phyloP scores from a whole-genome alignment of 768 basidiomycete species.

The Leccinum disarticulatum region DNA sequence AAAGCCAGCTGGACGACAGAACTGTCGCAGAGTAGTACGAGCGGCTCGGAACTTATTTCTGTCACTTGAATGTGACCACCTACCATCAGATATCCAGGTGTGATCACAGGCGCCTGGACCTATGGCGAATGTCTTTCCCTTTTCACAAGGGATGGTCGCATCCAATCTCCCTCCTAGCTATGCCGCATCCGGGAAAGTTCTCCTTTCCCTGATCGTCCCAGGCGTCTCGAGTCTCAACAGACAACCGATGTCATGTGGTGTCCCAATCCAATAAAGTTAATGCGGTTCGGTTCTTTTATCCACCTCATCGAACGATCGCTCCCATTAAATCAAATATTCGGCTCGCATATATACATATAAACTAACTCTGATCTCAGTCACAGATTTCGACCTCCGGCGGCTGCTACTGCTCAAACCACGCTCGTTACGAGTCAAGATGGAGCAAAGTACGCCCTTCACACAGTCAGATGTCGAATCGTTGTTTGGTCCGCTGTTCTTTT shows the following conservation, averaged over 20 bases:
- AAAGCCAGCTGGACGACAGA: not conserved
- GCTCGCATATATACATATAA: not conserved
- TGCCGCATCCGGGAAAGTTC: too few species aligned
- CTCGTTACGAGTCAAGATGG: not conserved
- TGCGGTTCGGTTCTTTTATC: not conserved
- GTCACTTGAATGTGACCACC: not conserved
- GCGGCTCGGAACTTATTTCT: not conserved
- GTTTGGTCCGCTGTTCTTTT: not conserved
- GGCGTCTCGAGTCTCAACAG: too few species aligned
- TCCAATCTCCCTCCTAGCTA: too few species aligned
- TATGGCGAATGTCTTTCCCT: not conserved
- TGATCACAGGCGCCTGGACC: not conserved
- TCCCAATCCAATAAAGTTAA: not conserved
- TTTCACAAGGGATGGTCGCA: not conserved
- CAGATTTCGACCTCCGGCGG: not conserved
- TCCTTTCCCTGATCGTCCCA: too few species aligned
- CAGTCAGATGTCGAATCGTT: not conserved
- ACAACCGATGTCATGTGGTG: not conserved
- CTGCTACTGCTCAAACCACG: not conserved
- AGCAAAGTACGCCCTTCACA: not conserved
- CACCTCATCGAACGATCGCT: not conserved
- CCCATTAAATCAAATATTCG: not conserved
- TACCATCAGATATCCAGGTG: not conserved
- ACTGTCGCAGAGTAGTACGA: too few species aligned
- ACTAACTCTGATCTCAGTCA: not conserved